Evolutionary conservation across 192 early-diverging fungal species (phyloP), one percentile per base, ranked within the genome.

Genomic region (Rhizophagus sp.): DNA sequence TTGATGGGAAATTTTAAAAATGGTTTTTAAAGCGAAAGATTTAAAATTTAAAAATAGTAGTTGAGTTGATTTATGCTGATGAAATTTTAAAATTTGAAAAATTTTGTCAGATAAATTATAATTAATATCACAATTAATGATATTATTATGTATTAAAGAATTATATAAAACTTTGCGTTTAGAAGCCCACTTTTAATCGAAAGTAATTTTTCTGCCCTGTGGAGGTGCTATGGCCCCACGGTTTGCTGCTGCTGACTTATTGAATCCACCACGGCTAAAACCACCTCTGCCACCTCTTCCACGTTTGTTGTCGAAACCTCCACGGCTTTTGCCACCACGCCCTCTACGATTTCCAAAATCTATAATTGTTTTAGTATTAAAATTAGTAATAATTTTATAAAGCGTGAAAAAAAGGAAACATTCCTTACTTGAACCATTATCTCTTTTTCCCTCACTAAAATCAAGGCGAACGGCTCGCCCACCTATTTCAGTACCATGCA

Each of bases 391-490:
- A 70, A 70, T 41, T 24, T n/a, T 6, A 70, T 39, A 70, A 41
- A 44, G 9, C 17, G 22, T 7, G 10, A 70, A 41, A 70, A 10
- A 70, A 44, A n/a, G 39, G 3, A 22, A 5, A 36, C 4, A 10
- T 10, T 22, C 7, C 17, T 44, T 70, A 70, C 79, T 80, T 85
- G 49, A 81, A 47, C 44, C 83, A 82, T 71, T 85, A 81, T 22
- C 84, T 74, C 81, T 82, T 80, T 80, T 81, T 39, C 70, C 83
- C 34, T 75, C 82, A 70, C 93, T 92, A 86, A 92, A 99, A 86
- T 99, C 97, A 68, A 97, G 85, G 75, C 96, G 93, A 81, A 97
- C 85, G 75, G 83, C 87, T 83, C 97, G 95, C 68, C 95, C 96
- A 39, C 90, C 88, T 25, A 97, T 85, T 44, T 95, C 91, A 10